phyloP scores from a whole-genome alignment of 2,329 filamentous ascomycete species.

The Truncatella angustata region DNA sequence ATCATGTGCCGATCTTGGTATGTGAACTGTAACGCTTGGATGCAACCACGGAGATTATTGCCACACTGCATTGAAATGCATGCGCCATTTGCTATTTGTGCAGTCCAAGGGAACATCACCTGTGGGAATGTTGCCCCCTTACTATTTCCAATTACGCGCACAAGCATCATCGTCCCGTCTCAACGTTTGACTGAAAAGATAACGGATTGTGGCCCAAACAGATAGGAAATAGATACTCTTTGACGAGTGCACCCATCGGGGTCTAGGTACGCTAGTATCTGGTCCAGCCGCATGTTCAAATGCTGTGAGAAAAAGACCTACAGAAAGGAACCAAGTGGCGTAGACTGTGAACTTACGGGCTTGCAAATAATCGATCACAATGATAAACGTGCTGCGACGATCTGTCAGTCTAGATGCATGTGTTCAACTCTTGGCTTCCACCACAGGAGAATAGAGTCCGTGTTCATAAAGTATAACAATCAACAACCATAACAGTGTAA shows the following conservation, averaged over 20 bases:
- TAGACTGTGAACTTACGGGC: no score
- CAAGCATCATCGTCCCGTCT: not conserved
- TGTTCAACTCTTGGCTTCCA: no score
- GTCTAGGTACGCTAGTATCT: not conserved
- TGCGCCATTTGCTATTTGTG: slow-evolving; percentile 1
- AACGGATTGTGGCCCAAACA: not conserved
- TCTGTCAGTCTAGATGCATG: no score
- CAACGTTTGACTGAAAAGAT: not conserved
- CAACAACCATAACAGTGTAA: no score
- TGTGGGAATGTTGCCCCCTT: not conserved
- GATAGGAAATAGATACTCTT: slow-evolving; percentile 3
- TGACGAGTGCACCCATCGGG: not conserved
- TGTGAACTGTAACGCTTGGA: not conserved
- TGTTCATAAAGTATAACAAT: no score
- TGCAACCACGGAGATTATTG: slow-evolving; percentile 1
- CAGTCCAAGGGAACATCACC: not conserved
- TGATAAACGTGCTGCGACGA: no score
- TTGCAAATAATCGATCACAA: no score
- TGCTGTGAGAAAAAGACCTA: not conserved
- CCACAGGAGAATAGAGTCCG: no score
- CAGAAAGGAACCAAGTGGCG: not conserved
- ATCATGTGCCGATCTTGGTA: slow-evolving; percentile 1
- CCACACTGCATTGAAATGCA: slow-evolving; percentile 1
- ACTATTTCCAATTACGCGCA: not conserved
- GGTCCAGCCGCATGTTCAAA: not conserved